These are phyloP conservation scores for Cystobasidium onofrii DNA, from an alignment of 768 basidiomycete species.

Conservation along the genomic window DNA sequence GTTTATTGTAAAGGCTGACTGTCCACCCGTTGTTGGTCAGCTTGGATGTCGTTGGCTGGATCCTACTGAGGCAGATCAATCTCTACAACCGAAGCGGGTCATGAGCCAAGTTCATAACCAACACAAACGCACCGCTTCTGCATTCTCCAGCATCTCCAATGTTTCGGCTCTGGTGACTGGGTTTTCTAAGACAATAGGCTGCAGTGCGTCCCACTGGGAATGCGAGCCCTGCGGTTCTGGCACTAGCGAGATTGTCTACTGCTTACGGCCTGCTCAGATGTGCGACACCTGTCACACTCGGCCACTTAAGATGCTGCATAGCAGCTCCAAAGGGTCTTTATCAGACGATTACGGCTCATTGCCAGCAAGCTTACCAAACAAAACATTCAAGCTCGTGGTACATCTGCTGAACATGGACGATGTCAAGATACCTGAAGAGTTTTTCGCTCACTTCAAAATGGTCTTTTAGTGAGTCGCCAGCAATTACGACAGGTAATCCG, in stretches of 20 bases:
- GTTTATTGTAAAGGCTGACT: constrained; percentile 17
- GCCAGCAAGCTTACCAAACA: not conserved
- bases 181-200: not conserved
- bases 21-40: constrained; percentile 10
- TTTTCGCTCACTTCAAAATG: constrained; percentile 27
- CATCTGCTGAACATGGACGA: constrained; percentile 10
- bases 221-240: constrained; percentile 23
- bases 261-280: constrained; percentile 2
- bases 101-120: not conserved
- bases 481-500: not conserved
- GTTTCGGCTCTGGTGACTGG: constrained; percentile 4
- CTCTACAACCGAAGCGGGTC: not conserved
- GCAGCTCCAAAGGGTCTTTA: not conserved
- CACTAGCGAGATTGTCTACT: constrained; percentile 14
- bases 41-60: constrained; percentile 13
- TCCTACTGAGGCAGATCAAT: not conserved
- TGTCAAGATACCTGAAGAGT: constrained; percentile 3
- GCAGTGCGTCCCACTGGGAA: constrained; percentile 12
- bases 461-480: constrained; percentile 4
- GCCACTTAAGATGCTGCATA: constrained; percentile 6
- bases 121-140: not conserved
- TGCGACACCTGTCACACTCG: not conserved
- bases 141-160: not conserved
- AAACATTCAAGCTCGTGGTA: constrained; percentile 9
- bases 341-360: not conserved